Evolutionary conservation across 345 rosid species (phyloP), one percentile per base, ranked within the genome.

Genomic region (Draba incana): DNA sequence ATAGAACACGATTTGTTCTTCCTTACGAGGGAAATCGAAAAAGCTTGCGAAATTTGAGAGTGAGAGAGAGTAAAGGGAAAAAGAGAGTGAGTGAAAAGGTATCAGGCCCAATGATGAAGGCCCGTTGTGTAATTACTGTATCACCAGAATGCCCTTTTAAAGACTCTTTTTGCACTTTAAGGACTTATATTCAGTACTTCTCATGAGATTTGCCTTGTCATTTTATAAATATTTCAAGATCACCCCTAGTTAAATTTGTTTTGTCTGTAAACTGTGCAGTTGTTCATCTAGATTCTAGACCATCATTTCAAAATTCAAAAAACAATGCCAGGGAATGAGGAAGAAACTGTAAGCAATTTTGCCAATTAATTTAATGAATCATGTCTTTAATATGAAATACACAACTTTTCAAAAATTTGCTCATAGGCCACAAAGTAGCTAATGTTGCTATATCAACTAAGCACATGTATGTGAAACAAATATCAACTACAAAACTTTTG

Each of bases 51-150:
- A 49, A 48, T 38, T 30, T 58, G 66, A 39, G 48, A 5, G 13
- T 4, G 49, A 38, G 24, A 16, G 41, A 8, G 54, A 8, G 8
- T 53, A 4, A 9, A 4, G 24, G 11, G 8, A 33, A 2, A 33
- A 6, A 33, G 37, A 5, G 6, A 31, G 35, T 31, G 14, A 28
- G 39, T 1, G 57, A 2, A n/a, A 53, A 20, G 45, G 7, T 64
- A 35, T 64, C 25, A 38, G 69, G 69, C 69, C 58, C 39, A 8
- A 35, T 35, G 8, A 8, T 35, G 8, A 35, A 35, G 39, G 66
- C 66, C 65, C 65, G n/a, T 37, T 23, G 46, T 39, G 23, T n/a
- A n/a, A n/a, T n/a, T n/a, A n/a, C n/a, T n/a, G n/a, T n/a, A n/a
- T n/a, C n/a, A 55, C 12, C 28, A 33, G 1, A 31, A 4, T 31